Percentiles rank a stretch among this genome's conserved stretches.
Conservation (phyloP, 116 monocot species). For the Iris pallida region DNA sequence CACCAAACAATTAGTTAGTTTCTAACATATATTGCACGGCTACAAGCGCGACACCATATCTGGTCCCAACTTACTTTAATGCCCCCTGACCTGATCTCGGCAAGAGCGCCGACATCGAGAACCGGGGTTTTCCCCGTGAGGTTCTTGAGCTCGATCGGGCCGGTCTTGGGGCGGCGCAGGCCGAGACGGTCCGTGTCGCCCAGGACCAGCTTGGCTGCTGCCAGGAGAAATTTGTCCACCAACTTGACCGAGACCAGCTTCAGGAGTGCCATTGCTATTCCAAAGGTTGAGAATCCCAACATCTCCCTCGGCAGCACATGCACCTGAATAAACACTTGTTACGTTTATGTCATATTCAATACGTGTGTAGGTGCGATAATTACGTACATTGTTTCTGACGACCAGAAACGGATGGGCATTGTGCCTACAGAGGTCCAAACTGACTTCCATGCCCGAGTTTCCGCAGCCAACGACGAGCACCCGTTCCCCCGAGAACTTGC, state of each 20-base stretch:
- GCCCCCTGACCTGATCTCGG: constrained; percentile 60
- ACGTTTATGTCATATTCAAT: too few species aligned
- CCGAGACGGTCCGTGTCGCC: constrained; percentile 65
- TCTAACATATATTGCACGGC: background rate
- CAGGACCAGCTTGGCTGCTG: constrained; percentile 31
- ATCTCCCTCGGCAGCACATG: constrained; percentile 81
- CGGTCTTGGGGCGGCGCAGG: constrained; percentile 51
- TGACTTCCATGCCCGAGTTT: constrained; percentile 72
- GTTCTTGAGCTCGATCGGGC: constrained; percentile 80
- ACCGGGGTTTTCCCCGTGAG: constrained; percentile 78
- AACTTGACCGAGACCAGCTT: constrained; percentile 49
- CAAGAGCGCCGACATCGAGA: constrained; percentile 63
- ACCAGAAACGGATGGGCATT: constrained; percentile 64
- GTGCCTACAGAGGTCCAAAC: constrained; percentile 74
- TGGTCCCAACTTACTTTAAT: constrained; percentile 42
- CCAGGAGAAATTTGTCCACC: constrained; percentile 60
- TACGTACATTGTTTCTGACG: constrained; percentile 72
- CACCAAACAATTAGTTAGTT: background rate
- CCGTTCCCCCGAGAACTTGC: constrained; percentile 33
- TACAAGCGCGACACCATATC: background rate
- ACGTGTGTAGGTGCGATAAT: too few species aligned
- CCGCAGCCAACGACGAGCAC: constrained; percentile 64
- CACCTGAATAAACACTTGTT: constrained; percentile 51
- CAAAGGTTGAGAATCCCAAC: constrained; percentile 64
- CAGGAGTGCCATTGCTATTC: constrained; percentile 60